phyloP scores from a whole-genome alignment of 2,329 filamentous ascomycete species.

The Canariomyces notabilis region DNA sequence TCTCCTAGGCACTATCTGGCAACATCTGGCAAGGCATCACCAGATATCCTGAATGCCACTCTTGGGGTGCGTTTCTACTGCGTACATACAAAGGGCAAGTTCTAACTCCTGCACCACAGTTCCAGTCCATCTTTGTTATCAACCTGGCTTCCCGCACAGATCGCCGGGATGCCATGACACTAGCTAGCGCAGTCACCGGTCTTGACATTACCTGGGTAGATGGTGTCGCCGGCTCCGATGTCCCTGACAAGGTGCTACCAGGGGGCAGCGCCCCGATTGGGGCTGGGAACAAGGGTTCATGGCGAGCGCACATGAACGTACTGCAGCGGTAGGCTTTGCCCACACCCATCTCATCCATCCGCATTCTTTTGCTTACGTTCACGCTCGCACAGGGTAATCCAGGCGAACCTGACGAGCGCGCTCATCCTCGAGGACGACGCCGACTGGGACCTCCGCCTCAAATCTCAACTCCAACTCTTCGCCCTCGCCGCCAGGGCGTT shows the following conservation, averaged over 20 bases:
- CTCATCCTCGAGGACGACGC: conserved; percentile 53
- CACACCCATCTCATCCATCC: background rate
- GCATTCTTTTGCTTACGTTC: no score
- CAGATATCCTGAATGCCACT: conserved; percentile 2
- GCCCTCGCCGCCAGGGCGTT: conserved; percentile 34
- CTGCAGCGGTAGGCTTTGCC: conserved; percentile 12
- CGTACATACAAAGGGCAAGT: background rate
- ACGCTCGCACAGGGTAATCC: conserved; percentile 37
- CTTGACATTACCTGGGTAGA: conserved; percentile 43
- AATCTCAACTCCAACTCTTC: conserved; percentile 41
- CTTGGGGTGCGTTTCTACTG: background rate
- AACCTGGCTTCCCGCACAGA: conserved; percentile 47
- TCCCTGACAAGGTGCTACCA: conserved; percentile 35
- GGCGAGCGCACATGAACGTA: conserved; percentile 40
- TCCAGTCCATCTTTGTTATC: conserved; percentile 48
- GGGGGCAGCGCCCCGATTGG: conserved; percentile 30
- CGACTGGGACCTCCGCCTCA: conserved; percentile 52
- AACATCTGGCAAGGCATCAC: background rate
- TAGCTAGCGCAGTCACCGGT: conserved; percentile 42
- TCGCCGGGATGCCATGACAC: conserved; percentile 44
- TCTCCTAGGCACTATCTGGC: background rate
- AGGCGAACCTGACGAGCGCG: conserved; percentile 41
- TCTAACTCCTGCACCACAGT: conserved; percentile 32
- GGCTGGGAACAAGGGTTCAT: conserved; percentile 32
- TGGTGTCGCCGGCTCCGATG: conserved; percentile 37